A percentile compares a stretch with the other conserved stretches of the same genome.
These are phyloP conservation scores for Malus hybrid DNA, from an alignment of 331 rosid species.

Conservation along the genomic window DNA sequence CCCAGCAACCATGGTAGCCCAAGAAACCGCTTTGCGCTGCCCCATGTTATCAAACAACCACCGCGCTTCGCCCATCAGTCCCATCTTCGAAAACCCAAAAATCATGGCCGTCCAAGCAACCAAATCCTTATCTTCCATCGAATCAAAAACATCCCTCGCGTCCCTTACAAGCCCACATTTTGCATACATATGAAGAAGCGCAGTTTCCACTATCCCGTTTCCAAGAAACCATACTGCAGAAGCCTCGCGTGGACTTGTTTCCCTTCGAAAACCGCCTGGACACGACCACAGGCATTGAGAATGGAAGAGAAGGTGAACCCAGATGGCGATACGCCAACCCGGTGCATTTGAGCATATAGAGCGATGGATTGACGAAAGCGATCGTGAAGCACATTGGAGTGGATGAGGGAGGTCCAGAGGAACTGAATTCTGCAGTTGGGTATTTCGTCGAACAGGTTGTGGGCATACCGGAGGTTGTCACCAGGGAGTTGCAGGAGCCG, in stretches of 20 bases:
- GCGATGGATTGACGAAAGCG: constrained; percentile 32
- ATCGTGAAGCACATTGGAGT: constrained; percentile 25
- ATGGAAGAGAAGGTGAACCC: constrained; percentile 58
- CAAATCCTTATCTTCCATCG: constrained; percentile 49
- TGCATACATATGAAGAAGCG: constrained; percentile 56
- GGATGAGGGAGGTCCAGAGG: constrained; percentile 60
- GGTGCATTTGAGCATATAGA: constrained; percentile 52
- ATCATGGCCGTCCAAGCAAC: constrained; percentile 76
- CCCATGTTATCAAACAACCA: constrained; percentile 54
- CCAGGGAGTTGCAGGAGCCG: constrained; percentile 14
- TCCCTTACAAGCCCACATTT: constrained; percentile 43
- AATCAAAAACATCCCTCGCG: constrained; percentile 47
- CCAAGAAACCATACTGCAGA: constrained; percentile 35
- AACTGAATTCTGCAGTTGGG: constrained; percentile 31
- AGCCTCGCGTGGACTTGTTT: constrained; percentile 44
- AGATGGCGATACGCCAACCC: constrained; percentile 34
- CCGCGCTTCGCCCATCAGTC: constrained; percentile 57
- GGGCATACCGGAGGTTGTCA: constrained; percentile 44
- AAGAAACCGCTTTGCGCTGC: constrained; percentile 35
- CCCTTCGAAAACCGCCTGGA: constrained; percentile 33
- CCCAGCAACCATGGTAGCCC: constrained; percentile 72
- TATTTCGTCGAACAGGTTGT: constrained; percentile 46
- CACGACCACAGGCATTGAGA: constrained; percentile 55
- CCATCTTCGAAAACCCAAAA: constrained; percentile 47
- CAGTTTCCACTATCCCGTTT: constrained; percentile 54